These are phyloP conservation scores for Heterobasidion irregulare DNA, from an alignment of 1,284 basidiomycete species.

Conservation along the genomic window DNA sequence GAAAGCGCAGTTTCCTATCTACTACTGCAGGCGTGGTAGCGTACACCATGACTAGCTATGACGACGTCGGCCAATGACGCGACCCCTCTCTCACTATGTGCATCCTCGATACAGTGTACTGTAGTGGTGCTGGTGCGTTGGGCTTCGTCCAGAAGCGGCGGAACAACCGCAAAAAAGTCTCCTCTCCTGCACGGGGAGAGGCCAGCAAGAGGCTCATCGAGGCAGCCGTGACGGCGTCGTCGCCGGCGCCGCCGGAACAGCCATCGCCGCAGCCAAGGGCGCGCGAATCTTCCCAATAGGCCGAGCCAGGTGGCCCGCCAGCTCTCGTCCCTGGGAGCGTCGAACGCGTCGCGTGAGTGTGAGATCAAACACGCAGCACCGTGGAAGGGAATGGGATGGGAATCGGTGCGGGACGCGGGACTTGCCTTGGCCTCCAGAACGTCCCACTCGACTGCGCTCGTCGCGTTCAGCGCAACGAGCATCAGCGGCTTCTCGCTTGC, in stretches of 20 bases:
- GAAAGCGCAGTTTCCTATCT: no score
- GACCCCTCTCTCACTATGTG: no score
- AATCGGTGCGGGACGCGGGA: background rate
- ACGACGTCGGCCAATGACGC: no score
- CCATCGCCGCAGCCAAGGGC: slow-evolving; percentile 17
- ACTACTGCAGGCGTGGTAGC: no score
- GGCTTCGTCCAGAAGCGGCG: no score
- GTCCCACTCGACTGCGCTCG: slow-evolving; percentile 51
- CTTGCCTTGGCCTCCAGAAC: slow-evolving; percentile 52
- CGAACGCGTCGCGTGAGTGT: background rate
- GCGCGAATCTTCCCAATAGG: slow-evolving; percentile 31
- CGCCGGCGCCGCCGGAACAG: slow-evolving; percentile 7
- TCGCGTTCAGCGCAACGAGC: slow-evolving; percentile 61
- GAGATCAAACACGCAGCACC: background rate
- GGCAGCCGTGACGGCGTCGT: background rate
- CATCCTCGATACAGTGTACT: no score
- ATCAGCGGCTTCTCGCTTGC: slow-evolving; percentile 38
- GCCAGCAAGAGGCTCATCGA: background rate
- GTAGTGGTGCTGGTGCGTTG: no score
- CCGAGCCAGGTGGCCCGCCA: slow-evolving; percentile 35
- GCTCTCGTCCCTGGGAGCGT: slow-evolving; percentile 37
- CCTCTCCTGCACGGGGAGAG: no score
- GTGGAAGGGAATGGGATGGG: no score
- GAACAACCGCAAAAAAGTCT: no score
- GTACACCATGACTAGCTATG: no score